These are phyloP conservation scores for Coemansia umbellata DNA, from an alignment of 192 early-diverging fungal species.

Conservation along the genomic window DNA sequence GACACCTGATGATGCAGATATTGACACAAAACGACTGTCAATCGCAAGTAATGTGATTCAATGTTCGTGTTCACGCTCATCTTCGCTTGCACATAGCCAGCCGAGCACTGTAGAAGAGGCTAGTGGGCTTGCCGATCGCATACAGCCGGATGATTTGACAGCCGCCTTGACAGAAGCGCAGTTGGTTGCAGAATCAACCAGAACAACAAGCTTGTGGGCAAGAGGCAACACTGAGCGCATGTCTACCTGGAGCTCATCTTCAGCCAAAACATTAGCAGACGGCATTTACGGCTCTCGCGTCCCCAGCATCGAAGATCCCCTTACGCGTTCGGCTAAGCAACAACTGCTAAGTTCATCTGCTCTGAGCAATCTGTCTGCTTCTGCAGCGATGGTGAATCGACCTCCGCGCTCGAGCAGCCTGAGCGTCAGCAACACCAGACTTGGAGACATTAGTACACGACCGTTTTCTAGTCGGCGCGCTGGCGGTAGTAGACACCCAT, in stretches of 20 bases:
- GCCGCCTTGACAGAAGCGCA: constrained; percentile 4
- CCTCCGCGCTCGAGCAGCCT: constrained; percentile 1
- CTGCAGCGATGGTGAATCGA: constrained; percentile 25
- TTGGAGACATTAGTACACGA: not conserved
- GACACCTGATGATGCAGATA: not conserved
- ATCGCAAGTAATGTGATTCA: not conserved
- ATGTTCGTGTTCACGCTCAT: constrained; percentile 15
- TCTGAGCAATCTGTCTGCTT: constrained; percentile 28
- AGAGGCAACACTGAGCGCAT: constrained; percentile 35
- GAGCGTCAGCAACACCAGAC: not conserved
- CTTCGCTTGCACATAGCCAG: constrained; percentile 28
- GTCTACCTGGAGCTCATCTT: constrained; percentile 52
- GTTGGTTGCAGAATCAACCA: constrained; percentile 3
- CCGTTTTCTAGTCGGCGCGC: not conserved
- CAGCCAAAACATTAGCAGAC: constrained; percentile 35
- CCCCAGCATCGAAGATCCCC: constrained; percentile 24
- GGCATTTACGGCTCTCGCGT: constrained; percentile 17
- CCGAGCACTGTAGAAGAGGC: constrained; percentile 20
- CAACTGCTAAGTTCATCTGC: constrained; percentile 24
- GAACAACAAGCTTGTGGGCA: constrained; percentile 4
- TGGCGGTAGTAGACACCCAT: not conserved
- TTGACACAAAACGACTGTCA: not conserved
- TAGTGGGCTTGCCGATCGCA: constrained; percentile 11
- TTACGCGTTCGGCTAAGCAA: constrained; percentile 5
- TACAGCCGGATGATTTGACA: not conserved